These are phyloP conservation scores for Cyclotella distinguenda DNA, from an alignment of 108 stramenopile genomes.

Conservation along the genomic window DNA sequence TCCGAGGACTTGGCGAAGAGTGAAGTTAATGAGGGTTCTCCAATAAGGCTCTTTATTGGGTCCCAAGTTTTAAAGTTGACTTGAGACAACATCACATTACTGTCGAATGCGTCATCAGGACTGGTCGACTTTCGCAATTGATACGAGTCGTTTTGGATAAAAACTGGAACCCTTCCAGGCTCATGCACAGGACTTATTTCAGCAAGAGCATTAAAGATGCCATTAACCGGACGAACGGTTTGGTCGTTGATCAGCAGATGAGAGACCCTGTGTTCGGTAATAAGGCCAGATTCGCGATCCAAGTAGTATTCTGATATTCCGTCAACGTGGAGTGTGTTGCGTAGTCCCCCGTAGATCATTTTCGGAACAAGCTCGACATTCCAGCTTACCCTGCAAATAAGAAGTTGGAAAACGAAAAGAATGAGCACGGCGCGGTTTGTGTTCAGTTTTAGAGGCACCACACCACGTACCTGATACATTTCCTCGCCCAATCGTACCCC, in stretches of 20 bases:
- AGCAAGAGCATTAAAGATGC: slow-evolving; percentile 62
- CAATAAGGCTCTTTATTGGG: slow-evolving; percentile 8
- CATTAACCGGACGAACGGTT: slow-evolving; percentile 60
- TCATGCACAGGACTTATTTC: slow-evolving; percentile 27
- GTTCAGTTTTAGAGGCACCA: too few relatives aligned
- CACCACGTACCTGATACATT: slow-evolving; percentile 58
- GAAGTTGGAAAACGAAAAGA: neutral
- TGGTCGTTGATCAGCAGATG: slow-evolving; percentile 70
- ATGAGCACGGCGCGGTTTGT: too few relatives aligned
- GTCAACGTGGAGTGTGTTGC: slow-evolving; percentile 71
- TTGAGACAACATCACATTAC: slow-evolving; percentile 3
- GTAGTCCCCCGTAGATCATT: slow-evolving; percentile 63
- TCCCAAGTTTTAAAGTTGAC: slow-evolving; percentile 35
- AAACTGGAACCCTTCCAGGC: slow-evolving; percentile 39
- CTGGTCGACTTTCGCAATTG: neutral
- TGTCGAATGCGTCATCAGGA: neutral
- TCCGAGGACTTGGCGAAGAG: slow-evolving; percentile 23
- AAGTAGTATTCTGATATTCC: slow-evolving; percentile 82
- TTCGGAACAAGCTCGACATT: slow-evolving; percentile 78
- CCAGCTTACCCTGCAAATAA: slow-evolving; percentile 60
- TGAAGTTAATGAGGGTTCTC: slow-evolving; percentile 14
- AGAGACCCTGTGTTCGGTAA: slow-evolving; percentile 72
- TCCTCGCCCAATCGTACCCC: slow-evolving; percentile 76
- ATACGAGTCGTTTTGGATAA: neutral
- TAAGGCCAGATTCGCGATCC: slow-evolving; percentile 60